Percentiles rank a stretch among this genome's conserved stretches.
Evolutionary conservation across 2,329 filamentous ascomycete genomes (phyloP).

Genomic region (Aspergillus sergii): DNA sequence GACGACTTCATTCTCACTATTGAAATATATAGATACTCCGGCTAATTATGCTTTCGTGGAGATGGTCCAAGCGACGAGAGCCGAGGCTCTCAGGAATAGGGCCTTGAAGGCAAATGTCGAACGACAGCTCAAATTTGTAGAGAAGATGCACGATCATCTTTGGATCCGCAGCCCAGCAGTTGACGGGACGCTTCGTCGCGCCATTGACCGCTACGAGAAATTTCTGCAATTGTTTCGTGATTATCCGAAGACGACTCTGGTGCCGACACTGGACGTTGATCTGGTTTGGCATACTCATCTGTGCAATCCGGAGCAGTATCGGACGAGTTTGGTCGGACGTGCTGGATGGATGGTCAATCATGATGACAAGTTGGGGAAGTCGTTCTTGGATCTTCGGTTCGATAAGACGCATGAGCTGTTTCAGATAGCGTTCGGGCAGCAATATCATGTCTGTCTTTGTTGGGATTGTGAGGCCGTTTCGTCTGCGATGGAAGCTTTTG

Average conservation of each 20-base stretch:
- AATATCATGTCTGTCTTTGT: slow-evolving; percentile 71
- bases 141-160: slow-evolving; percentile 73
- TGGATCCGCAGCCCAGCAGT: slow-evolving; percentile 75
- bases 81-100: neutral
- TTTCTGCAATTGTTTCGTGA: slow-evolving; percentile 46
- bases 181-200: slow-evolving; percentile 62
- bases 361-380: slow-evolving; percentile 74
- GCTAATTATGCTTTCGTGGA: neutral
- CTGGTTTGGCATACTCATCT: slow-evolving; percentile 41
- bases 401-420: slow-evolving; percentile 36
- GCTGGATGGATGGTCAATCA: slow-evolving; percentile 67
- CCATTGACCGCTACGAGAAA: slow-evolving; percentile 55
- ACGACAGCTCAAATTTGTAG: slow-evolving; percentile 45
- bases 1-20: neutral
- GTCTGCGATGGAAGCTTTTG: slow-evolving; percentile 3
- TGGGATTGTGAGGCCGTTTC: slow-evolving; percentile 75
- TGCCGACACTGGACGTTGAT: slow-evolving; percentile 39
- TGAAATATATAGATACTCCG: no score
- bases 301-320: slow-evolving; percentile 25
- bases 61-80: neutral
- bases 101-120: slow-evolving; percentile 43
- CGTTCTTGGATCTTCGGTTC: slow-evolving; percentile 61
- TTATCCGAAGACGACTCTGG: slow-evolving; percentile 34
- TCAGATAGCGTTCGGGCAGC: slow-evolving; percentile 56
- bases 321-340: slow-evolving; percentile 45